Percentiles rank a stretch among this genome's conserved stretches.
These are phyloP conservation scores for Talaromyces islandicus DNA, from an alignment of 2,329 filamentous ascomycete genomes.

Conservation along the genomic window DNA sequence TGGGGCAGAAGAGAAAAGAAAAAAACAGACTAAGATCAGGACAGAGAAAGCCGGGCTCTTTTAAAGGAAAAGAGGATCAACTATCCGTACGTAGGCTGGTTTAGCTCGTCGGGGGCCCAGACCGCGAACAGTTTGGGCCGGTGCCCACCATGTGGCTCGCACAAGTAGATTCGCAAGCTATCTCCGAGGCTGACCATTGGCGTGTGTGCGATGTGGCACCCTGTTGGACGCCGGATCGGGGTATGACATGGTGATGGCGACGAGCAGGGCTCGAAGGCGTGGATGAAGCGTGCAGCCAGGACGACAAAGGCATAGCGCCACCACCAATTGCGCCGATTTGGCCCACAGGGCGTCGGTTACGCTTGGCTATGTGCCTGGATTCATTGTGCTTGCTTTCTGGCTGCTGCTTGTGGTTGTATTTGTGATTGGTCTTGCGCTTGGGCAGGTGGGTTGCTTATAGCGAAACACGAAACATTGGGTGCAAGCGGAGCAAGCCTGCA, in stretches of 20 bases:
- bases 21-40: not conserved
- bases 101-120: not conserved
- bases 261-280: not conserved
- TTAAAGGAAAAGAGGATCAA: not conserved
- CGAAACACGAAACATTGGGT: not conserved
- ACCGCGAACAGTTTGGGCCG: not conserved
- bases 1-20: not conserved
- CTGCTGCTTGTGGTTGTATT: no score
- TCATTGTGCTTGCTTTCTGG: not conserved
- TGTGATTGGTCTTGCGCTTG: not conserved
- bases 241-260: not conserved
- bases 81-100: not conserved
- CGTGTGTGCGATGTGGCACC: not conserved
- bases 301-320: not conserved
- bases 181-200: not conserved
- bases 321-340: not conserved
- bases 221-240: not conserved
- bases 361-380: not conserved
- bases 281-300: not conserved
- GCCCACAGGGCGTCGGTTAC: not conserved
- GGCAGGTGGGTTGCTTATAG: not conserved
- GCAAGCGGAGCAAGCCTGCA: not conserved
- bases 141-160: not conserved
- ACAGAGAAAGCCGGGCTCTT: constrained; percentile 1
- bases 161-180: not conserved